These are phyloP conservation scores for Yamadazyma diospyri DNA, from an alignment of 1,139 yeast genomes.

Conservation along the genomic window DNA sequence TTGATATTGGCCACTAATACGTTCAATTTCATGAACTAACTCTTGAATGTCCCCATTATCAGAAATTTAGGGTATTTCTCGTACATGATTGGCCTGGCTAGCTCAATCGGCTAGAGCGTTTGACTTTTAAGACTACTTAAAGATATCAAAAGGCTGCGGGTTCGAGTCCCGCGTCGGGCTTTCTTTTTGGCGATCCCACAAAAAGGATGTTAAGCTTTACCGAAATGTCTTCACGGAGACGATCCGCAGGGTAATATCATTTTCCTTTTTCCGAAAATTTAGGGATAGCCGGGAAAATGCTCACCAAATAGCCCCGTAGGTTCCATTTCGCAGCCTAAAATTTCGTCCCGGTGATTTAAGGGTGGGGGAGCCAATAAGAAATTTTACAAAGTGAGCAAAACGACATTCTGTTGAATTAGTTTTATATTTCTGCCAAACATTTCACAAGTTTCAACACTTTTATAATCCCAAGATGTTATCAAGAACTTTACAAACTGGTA, in stretches of 20 bases:
- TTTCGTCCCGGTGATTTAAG: constrained; percentile 5
- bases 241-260: too few relatives aligned
- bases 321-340: constrained; percentile 4
- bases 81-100: constrained; percentile 5
- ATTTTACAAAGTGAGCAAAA: background rate
- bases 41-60: too few relatives aligned
- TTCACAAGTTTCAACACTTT: too few relatives aligned
- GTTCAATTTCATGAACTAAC: too few relatives aligned
- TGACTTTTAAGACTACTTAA: constrained; percentile 4
- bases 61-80: too few relatives aligned
- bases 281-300: too few relatives aligned
- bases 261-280: too few relatives aligned
- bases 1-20: too few relatives aligned
- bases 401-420: constrained; percentile 7
- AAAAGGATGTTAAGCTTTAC: too few relatives aligned
- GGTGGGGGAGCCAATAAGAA: constrained; percentile 3
- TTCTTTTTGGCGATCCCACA: constrained; percentile 1
- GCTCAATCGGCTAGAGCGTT: constrained; percentile 8
- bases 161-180: constrained; percentile 8
- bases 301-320: too few relatives aligned
- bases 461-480: constrained; percentile 26
- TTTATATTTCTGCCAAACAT: too few relatives aligned
- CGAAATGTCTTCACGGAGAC: too few relatives aligned
- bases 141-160: constrained; percentile 7
- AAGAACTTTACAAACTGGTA: constrained; percentile 19